Base-by-base conservation (phyloP, 371 early-diverging fungal genomes). In the Apophysomyces ossiformis region DNA sequence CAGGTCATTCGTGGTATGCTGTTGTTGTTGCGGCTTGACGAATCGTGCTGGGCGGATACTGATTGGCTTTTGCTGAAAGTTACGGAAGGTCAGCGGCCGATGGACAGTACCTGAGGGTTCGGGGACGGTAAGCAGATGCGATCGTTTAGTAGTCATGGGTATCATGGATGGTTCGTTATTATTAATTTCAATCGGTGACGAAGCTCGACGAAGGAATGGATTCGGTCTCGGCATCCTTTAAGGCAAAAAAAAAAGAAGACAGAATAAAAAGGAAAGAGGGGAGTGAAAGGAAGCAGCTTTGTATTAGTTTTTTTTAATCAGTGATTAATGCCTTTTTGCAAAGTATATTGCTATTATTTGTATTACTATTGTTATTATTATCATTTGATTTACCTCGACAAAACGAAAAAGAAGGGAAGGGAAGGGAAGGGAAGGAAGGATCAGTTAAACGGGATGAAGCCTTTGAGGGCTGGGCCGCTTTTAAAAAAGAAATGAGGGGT, bases 31-130 rank as follows among this genome's bases (percentile, higher is more conserved):
- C 16, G 68, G 60, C 44, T 69, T 69, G 47, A 69, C 66, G 41
- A 69, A 69, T 26, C 70, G 56, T 21, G 70, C 56, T 12, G 70
- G 70, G n/a, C 70, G 65, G 13, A 69, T 65, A 43, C 69, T 69
- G 37, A 65, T 61, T 6, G 61, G 43, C 13, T 65, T 64, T n/a
- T 61, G 45, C 54, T 64, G 64, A 15, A 41, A 15, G 37, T 64
- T 64, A 37, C 64, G 64, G 11, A 41, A 64, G 11, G 64, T 56
- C 5, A 64, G 38, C 18, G 64, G 64, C 6, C 64, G 57, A 12
- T 12, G 43, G 16, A 45, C 21, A 18, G 54, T 18, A 32, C 54
- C 54, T 26, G 54, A 50, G 21, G 54, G 54, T 21, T 50, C 54
- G 21, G 54, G 54, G 5, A 50, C 54, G 0, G 54, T 50, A 9